These are phyloP conservation scores for Tylopilus sp. DNA, from an alignment of 768 basidiomycete species.

Conservation along the genomic window DNA sequence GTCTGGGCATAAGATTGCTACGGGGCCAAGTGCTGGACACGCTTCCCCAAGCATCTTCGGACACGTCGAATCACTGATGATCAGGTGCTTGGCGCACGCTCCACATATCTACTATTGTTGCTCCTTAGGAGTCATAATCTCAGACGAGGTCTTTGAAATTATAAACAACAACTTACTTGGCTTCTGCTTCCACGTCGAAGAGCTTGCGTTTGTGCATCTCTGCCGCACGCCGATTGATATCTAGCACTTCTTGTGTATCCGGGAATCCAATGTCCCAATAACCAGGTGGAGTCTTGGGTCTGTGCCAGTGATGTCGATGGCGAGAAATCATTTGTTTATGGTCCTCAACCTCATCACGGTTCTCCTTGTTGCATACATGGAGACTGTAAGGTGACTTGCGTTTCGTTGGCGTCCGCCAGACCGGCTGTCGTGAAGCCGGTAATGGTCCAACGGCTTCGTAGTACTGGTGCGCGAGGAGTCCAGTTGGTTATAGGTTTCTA, in stretches of 20 bases:
- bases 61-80: constrained; percentile 4
- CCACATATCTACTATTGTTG: constrained; percentile 26
- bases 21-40: constrained; percentile 47
- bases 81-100: constrained; percentile 20
- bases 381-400: constrained; percentile 14
- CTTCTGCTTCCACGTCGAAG: constrained; percentile 56
- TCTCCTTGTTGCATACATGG: constrained; percentile 25
- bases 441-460: constrained; percentile 75
- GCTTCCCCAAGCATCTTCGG: constrained; percentile 34
- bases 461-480: constrained; percentile 46
- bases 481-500: not conserved
- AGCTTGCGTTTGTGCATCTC: constrained; percentile 70
- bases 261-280: constrained; percentile 95
- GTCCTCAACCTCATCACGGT: constrained; percentile 35
- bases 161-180: constrained; percentile 38
- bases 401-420: constrained; percentile 68
- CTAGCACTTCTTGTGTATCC: constrained; percentile 71
- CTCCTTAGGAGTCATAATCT: constrained; percentile 12
- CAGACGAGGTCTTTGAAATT: not conserved
- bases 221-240: constrained; percentile 71
- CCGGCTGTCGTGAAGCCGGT: constrained; percentile 63
- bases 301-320: constrained; percentile 69
- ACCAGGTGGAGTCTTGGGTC: constrained; percentile 73
- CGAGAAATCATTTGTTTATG: constrained; percentile 71
- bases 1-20: constrained; percentile 47